Evolutionary conservation across 306 rosid species (phyloP).

Genomic region (Sindora glabra): DNA sequence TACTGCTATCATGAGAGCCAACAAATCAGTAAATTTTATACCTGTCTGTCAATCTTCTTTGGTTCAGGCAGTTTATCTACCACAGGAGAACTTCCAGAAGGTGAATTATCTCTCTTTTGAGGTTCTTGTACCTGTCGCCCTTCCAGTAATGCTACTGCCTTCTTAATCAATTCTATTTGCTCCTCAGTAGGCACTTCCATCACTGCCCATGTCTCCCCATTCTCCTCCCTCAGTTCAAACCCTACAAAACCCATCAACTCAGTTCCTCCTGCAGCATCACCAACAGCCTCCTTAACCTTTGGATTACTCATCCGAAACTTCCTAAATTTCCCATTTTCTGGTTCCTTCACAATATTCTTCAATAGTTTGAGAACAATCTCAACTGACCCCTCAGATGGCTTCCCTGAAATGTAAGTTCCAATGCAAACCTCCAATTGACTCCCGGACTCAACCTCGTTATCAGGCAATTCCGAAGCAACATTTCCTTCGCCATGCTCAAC

Average conservation of each 20-base stretch:
- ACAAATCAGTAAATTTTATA: constrained; percentile 12
- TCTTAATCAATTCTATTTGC: constrained; percentile 27
- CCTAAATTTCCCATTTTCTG: constrained; percentile 78
- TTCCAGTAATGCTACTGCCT: constrained; percentile 46
- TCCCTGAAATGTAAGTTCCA: constrained; percentile 54
- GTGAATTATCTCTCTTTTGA: constrained; percentile 18
- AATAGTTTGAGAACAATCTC: constrained; percentile 64
- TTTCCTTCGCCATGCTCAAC: constrained; percentile 2
- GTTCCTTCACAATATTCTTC: constrained; percentile 70
- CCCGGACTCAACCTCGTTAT: constrained; percentile 13
- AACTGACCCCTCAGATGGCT: constrained; percentile 52
- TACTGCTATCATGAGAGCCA: too few relatives aligned
- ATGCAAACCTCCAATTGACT: constrained; percentile 50
- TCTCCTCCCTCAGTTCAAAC: constrained; percentile 61
- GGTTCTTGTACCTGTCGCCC: constrained; percentile 32
- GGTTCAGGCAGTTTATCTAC: too few relatives aligned
- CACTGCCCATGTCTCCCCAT: constrained; percentile 81
- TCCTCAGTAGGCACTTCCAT: constrained; percentile 65
- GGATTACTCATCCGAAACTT: constrained; percentile 76
- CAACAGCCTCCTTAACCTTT: constrained; percentile 69
- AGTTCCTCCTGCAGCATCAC: constrained; percentile 63
- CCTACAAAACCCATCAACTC: constrained; percentile 76
- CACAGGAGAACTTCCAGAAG: constrained; percentile 15
- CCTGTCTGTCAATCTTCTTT: constrained; percentile 64
- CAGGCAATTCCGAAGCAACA: constrained; percentile 10